A percentile compares a stretch with the other conserved stretches of the same genome.
phyloP scores from a whole-genome alignment of 176 grass and related monocot genomes.

The Musa troglodytarum region DNA sequence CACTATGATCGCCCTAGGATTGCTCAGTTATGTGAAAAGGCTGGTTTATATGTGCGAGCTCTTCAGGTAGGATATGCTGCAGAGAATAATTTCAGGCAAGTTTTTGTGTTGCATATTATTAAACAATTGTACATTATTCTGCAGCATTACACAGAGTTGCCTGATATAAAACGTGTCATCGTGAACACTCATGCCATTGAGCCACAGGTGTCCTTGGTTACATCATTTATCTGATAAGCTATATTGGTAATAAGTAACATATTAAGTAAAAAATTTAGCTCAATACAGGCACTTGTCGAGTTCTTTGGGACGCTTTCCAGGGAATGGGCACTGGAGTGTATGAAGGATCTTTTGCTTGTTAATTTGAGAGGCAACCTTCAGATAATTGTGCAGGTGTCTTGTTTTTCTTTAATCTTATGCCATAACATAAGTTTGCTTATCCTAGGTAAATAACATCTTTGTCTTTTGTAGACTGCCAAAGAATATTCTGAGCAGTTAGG shows the following conservation, averaged over 20 bases:
- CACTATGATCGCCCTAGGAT: conserved; percentile 90
- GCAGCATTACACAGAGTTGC: conserved; percentile 83
- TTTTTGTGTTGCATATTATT: background rate
- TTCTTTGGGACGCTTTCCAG: conserved; percentile 85
- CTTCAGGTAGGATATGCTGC: conserved; percentile 51
- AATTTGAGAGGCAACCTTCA: conserved; percentile 90
- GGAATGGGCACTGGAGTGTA: conserved; percentile 91
- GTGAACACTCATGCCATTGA: conserved; percentile 95
- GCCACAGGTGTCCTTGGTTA: conserved; percentile 56
- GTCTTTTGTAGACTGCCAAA: conserved; percentile 50
- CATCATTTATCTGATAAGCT: conserved; percentile 1
- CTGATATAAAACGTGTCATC: conserved; percentile 88
- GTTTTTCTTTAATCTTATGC: background rate
- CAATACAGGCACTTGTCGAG: conserved; percentile 65
- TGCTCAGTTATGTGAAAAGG: conserved; percentile 92
- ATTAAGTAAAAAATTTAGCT: background rate
- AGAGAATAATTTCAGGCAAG: conserved; percentile 7
- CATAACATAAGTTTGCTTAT: background rate
- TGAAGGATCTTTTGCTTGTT: conserved; percentile 86
- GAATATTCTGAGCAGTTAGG: conserved; percentile 76
- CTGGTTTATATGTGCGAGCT: conserved; percentile 75
- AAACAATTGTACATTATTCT: conserved; percentile 22
- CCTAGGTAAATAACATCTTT: background rate
- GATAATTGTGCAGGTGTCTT: conserved; percentile 81
- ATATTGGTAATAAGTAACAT: background rate